These are phyloP conservation scores for Globisporangium irregulare DNA, from an alignment of 352 stramenopile species.

Conservation along the genomic window DNA sequence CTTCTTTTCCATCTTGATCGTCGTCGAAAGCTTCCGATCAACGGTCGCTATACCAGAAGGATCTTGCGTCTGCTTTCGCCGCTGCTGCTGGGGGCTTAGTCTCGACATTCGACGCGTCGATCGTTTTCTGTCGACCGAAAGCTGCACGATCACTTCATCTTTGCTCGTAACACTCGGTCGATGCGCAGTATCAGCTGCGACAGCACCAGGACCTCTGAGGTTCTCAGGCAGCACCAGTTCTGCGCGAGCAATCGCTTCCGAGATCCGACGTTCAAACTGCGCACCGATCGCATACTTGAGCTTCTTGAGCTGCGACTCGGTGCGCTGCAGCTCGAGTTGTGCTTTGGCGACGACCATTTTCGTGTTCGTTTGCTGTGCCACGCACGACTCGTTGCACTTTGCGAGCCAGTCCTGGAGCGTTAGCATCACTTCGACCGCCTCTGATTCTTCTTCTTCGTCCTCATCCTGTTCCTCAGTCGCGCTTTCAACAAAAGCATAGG, in stretches of 20 bases:
- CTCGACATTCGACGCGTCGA: constrained; percentile 8
- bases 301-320: constrained; percentile 58
- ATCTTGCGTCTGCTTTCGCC: constrained; percentile 3
- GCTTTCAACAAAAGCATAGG: constrained; percentile 28
- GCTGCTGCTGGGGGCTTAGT: constrained; percentile 3
- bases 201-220: background rate
- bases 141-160: constrained; percentile 8
- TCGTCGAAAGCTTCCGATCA: constrained; percentile 37
- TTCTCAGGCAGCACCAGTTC: constrained; percentile 9
- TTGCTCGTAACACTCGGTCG: background rate
- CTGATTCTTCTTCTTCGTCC: constrained; percentile 17
- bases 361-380: constrained; percentile 35
- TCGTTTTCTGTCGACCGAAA: background rate
- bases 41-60: background rate
- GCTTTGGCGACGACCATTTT: constrained; percentile 37
- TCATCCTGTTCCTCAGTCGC: constrained; percentile 20
- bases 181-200: background rate
- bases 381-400: constrained; percentile 57
- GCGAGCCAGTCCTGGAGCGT: constrained; percentile 57
- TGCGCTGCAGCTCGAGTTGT: constrained; percentile 42
- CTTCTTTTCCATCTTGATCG: constrained; percentile 56
- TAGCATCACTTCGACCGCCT: constrained; percentile 27
- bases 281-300: constrained; percentile 48
- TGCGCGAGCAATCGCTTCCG: constrained; percentile 38
- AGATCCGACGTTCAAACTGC: constrained; percentile 54